A percentile compares a stretch with the other conserved stretches of the same genome.
These are phyloP conservation scores for Aspergillus fructus DNA, from an alignment of 2,329 filamentous ascomycete species.

Conservation along the genomic window DNA sequence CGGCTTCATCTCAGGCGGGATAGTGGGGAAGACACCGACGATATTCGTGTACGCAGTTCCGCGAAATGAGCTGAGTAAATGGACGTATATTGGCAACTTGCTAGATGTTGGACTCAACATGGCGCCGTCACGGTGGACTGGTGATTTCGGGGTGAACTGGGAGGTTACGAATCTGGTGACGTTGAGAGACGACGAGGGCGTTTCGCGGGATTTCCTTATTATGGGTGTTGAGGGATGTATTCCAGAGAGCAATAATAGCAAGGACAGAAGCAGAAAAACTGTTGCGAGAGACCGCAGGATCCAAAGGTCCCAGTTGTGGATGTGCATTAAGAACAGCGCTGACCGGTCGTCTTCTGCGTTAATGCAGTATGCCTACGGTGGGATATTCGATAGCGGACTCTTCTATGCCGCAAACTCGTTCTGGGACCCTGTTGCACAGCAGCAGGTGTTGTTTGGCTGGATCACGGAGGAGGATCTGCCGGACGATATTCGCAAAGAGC, in stretches of 20 bases:
- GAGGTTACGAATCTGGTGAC: slow-evolving; percentile 51
- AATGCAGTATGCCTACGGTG: slow-evolving; percentile 38
- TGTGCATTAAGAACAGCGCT: slow-evolving; percentile 36
- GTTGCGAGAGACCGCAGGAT: slow-evolving; percentile 21
- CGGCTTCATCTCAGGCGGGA: slow-evolving; percentile 51
- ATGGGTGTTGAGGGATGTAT: slow-evolving; percentile 49
- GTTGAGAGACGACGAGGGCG: slow-evolving; percentile 33
- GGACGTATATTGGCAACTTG: slow-evolving; percentile 48
- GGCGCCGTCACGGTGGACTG: slow-evolving; percentile 46
- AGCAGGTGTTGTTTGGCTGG: slow-evolving; percentile 51
- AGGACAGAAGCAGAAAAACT: not conserved
- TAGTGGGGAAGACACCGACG: slow-evolving; percentile 43
- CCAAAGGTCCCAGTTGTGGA: slow-evolving; percentile 45
- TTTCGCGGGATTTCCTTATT: slow-evolving; percentile 43
- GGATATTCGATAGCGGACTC: slow-evolving; percentile 50
- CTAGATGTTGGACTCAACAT: slow-evolving; percentile 42
- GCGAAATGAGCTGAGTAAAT: slow-evolving; percentile 40
- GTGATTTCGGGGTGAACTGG: slow-evolving; percentile 54
- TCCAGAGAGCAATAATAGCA: not conserved
- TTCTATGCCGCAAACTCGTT: slow-evolving; percentile 53
- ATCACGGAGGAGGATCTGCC: slow-evolving; percentile 53
- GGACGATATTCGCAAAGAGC: slow-evolving; percentile 41
- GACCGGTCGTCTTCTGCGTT: not conserved
- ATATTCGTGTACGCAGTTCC: slow-evolving; percentile 50
- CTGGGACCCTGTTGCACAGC: slow-evolving; percentile 43